Evolutionary conservation across 2,329 filamentous ascomycete genomes (phyloP), one percentile per base, ranked within the genome.

Genomic region (Fragosphaeria purpurea): DNA sequence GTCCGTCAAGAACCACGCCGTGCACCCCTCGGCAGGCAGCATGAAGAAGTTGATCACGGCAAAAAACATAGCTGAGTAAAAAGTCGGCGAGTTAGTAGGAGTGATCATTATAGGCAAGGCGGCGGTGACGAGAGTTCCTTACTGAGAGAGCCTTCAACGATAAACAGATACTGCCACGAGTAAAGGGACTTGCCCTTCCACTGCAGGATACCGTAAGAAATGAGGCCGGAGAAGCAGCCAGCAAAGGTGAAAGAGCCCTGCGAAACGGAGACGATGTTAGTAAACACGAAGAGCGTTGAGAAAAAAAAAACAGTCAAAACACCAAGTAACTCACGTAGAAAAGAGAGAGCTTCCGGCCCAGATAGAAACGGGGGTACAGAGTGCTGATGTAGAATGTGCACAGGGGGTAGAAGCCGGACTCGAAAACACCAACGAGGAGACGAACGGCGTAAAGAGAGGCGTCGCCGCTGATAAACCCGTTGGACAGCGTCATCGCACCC

Each of bases 1-100:
- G 1, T 56, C 52, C 0, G 61, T 63, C n/a, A 73, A 56, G 56
- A 71, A 73, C 53, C 61, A 65, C 3, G 69, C 67, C 3, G 61
- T 62, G 0, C 62, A 59, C 0, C 88, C 88, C 57, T 88, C 94
- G 59, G 95, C 87, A 57, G 86, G 76, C 0, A 94, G 78, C 55
- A 82, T 71, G 71, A 80, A 90, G 44, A 67, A 63, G 1, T 67
- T 64, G 1, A 67, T 57, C 4, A 68, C 12, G 0, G 65, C 68
- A 7, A 70, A 59, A 12, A 64, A 22, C 1, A 70, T 53, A 1
- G 71, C 35, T 37, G 35, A 11, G 11, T 37, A 11, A 11, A 37
- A 37, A 11, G 4, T 7, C 35, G 11, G 35, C 35, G 11, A 11
- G 35, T 37, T 37, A 37, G 35, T 11, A 2, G 35, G 11, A 37